These are phyloP conservation scores for Alternaria infectoria DNA, from an alignment of 2,329 filamentous ascomycete genomes.

Conservation along the genomic window DNA sequence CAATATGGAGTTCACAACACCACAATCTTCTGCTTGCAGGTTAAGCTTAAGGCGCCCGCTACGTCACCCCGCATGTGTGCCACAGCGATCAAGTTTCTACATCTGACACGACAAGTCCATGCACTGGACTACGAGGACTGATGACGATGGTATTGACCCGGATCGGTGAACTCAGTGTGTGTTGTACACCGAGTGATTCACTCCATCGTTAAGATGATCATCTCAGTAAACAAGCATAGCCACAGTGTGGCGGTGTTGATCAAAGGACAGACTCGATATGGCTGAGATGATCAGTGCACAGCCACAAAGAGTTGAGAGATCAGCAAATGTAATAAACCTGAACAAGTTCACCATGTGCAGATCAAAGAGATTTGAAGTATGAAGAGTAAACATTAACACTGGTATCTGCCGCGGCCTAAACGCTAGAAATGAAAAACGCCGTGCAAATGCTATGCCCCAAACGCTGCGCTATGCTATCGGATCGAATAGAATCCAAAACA, in stretches of 20 bases:
- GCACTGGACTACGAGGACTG: background rate
- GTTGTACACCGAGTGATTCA: background rate
- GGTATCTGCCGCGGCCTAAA: constrained; percentile 15
- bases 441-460: constrained; percentile 25
- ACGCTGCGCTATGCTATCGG: constrained; percentile 25
- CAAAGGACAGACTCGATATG: background rate
- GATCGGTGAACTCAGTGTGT: background rate
- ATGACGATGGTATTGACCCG: background rate
- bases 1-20: background rate
- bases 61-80: background rate
- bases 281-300: background rate
- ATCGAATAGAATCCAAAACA: constrained; percentile 14
- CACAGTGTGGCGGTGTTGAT: background rate
- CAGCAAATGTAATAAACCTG: background rate
- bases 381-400: constrained; percentile 20
- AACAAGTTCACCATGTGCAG: background rate
- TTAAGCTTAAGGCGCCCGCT: background rate
- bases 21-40: background rate
- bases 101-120: background rate
- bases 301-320: background rate
- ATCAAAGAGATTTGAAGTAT: background rate
- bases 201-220: too few species aligned
- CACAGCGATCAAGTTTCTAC: background rate
- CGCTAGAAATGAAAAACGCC: constrained; percentile 18
- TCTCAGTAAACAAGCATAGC: background rate